A percentile compares a stretch with the other conserved stretches of the same genome.
These are phyloP conservation scores for Monilinia vaccinii-corymbosi DNA, from an alignment of 2,329 filamentous ascomycete genomes.

Conservation along the genomic window DNA sequence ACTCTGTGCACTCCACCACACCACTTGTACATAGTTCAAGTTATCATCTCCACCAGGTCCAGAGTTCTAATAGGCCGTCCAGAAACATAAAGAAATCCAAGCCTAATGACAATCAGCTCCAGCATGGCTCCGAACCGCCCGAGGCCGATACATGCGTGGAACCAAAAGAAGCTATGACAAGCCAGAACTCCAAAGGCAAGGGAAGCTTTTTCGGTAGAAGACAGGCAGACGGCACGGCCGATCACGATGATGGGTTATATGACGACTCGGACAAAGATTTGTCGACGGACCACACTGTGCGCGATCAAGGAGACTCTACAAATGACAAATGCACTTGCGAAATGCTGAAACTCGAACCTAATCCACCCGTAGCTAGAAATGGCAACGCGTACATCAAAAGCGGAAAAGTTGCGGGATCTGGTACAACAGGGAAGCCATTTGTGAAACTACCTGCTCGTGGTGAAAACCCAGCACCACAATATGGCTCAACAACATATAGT, in stretches of 20 bases:
- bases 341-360: neutral
- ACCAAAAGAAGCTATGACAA: neutral
- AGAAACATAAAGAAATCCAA: neutral
- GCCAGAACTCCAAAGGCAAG: neutral
- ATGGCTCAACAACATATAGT: neutral
- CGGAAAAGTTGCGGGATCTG: conserved; percentile 20
- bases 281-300: neutral
- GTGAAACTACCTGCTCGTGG: conserved; percentile 32
- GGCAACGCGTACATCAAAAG: neutral
- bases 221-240: neutral
- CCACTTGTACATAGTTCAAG: neutral
- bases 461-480: neutral
- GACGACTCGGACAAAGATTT: neutral
- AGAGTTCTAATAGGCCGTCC: neutral
- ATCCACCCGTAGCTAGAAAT: neutral
- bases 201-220: neutral
- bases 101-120: neutral
- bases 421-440: conserved; percentile 41
- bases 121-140: neutral
- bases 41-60: neutral
- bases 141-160: neutral
- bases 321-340: conserved; percentile 4
- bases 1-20: neutral
- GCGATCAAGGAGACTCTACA: conserved; percentile 10
- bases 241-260: neutral